A percentile compares a stretch with the other conserved stretches of the same genome.
These are phyloP conservation scores for Basidiobolus heterosporus DNA, from an alignment of 371 early-diverging fungal species.

Conservation along the genomic window DNA sequence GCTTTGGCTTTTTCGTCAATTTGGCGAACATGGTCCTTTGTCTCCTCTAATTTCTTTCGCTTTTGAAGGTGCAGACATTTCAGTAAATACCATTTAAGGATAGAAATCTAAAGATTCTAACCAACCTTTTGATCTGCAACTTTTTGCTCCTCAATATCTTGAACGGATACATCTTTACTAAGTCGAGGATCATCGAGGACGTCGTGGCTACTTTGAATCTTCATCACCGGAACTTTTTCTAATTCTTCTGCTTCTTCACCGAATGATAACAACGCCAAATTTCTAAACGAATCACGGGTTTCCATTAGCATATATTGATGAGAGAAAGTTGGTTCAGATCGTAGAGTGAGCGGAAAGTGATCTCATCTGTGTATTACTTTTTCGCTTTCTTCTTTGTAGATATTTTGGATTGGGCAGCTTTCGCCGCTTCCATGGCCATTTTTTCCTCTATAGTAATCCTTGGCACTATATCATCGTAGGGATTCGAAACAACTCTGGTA, in stretches of 20 bases:
- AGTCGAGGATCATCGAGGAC: conserved; percentile 31
- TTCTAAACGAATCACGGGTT: conserved; percentile 17
- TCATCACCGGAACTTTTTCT: conserved; percentile 11
- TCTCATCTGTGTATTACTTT: no score
- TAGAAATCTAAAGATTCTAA: no score
- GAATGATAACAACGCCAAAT: conserved; percentile 72
- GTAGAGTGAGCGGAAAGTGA: no score
- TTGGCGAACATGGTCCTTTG: conserved; percentile 1
- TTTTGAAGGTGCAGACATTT: not conserved
- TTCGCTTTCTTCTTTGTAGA: no score
- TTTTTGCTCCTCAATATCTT: conserved; percentile 3
- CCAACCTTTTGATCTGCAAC: no score
- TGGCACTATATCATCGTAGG: conserved; percentile 82
- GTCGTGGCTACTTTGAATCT: conserved; percentile 68
- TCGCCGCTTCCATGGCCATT: conserved; percentile 5
- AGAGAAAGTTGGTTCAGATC: no score
- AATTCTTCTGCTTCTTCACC: conserved; percentile 48
- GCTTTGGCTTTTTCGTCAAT: conserved; percentile 8
- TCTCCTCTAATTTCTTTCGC: no score
- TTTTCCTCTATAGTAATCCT: conserved; percentile 47
- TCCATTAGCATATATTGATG: no score
- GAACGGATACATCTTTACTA: conserved; percentile 21
- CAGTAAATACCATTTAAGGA: no score
- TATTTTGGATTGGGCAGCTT: no score
- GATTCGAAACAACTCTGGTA: conserved; percentile 61